Base-by-base conservation (phyloP, 345 rosid genomes). In the Brassica juncea region DNA sequence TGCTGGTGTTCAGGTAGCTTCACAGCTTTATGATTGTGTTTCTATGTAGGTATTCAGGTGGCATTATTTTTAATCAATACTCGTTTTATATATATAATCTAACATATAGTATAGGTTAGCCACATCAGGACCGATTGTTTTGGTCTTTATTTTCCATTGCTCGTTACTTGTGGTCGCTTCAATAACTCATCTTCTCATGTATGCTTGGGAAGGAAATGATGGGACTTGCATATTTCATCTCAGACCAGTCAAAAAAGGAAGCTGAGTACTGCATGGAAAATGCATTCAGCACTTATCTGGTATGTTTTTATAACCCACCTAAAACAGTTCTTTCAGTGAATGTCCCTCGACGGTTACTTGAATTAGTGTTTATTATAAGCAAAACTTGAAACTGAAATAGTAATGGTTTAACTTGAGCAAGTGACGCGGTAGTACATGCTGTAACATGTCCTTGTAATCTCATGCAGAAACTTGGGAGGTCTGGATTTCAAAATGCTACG, bases 241-340 rank as follows among this genome's bases (percentile, higher is more conserved):
- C 90, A 89, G 96, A 95, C 87, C 98, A 93, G 81, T 90, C 98
- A 68, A 85, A 89, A 86, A 93, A 93, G 85, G 99, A 95, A 65
- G 90, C 97, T 19, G 97, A 95, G 83, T 87, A 91, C 82, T 90
- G 94, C 91, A 95, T 95, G 98, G 99, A 95, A 88, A 93, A 90
- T 83, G 98, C 99, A 77, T 91, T 95, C 73, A 90, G 71, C 84
- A 91, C 97, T 59, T 95, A 95, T 77, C 74, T 83, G 83, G 99
- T 95, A 90, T 71, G 94, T 84, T 69, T 68, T 69, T 68, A 49
- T 60, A 47, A 15, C 34, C 35, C 35, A 73, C 42, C 14, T 60
- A 32, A 72, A 68, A 35, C 35, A 68, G 75, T 28, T 61, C 67
- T 74, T 42, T 54, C 23, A 39, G 76, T 74, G 58, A 35, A 23